A percentile compares a stretch with the other conserved stretches of the same genome.
Conservation (phyloP, 805 yeast genomes). For the Suhomyces faveliae region DNA sequence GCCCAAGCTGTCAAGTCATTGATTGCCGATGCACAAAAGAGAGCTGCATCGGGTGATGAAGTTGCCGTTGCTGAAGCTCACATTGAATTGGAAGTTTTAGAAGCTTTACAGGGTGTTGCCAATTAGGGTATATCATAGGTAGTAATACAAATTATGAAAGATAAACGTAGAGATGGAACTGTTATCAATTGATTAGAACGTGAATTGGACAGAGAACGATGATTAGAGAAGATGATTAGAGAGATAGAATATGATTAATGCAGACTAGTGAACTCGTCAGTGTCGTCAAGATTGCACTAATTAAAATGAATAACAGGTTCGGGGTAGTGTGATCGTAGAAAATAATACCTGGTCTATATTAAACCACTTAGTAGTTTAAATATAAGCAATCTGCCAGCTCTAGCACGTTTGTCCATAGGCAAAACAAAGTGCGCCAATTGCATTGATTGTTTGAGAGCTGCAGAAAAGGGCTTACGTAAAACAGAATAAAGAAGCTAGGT, state of each 20-base stretch:
- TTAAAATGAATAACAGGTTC: too few relatives aligned
- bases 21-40: constrained; percentile 92
- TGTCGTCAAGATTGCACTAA: too few relatives aligned
- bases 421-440: not conserved
- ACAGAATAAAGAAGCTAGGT: too few relatives aligned
- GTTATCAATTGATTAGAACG: not conserved
- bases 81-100: constrained; percentile 93
- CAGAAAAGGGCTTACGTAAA: too few relatives aligned
- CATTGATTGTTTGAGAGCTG: too few relatives aligned
- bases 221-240: too few relatives aligned
- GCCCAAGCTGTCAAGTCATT: constrained; percentile 73
- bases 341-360: not conserved
- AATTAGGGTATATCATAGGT: constrained; percentile 42
- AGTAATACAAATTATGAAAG: not conserved
- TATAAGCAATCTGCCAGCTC: not conserved
- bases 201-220: too few relatives aligned
- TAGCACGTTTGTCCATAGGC: not conserved
- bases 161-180: not conserved
- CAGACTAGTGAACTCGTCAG: too few relatives aligned
- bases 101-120: constrained; percentile 84
- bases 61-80: constrained; percentile 90
- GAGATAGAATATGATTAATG: too few relatives aligned
- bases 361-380: not conserved
- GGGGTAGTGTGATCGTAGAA: too few relatives aligned
- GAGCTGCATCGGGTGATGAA: constrained; percentile 80